Conservation (phyloP, 1,139 yeast genomes). For the Yarrowia galli region DNA sequence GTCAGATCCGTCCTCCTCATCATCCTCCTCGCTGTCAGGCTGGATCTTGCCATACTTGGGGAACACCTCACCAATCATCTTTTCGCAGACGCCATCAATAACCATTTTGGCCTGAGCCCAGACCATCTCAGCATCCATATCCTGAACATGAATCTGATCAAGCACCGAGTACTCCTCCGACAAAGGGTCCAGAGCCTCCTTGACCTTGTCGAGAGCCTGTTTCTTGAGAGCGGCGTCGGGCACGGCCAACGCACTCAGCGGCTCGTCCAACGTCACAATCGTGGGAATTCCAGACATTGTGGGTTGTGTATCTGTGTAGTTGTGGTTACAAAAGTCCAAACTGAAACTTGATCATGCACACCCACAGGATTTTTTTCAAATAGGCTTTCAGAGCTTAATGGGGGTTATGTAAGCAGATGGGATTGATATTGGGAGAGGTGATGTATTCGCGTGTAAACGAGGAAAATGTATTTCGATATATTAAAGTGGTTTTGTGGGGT, state of each 20-base stretch:
- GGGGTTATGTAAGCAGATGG: background rate
- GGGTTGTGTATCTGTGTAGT: conserved; percentile 48
- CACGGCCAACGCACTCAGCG: conserved; percentile 39
- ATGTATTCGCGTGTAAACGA: no score
- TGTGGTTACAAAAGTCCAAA: background rate
- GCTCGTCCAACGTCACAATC: conserved; percentile 54
- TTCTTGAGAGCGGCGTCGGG: conserved; percentile 42
- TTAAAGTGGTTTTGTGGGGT: no score
- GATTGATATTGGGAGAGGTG: background rate
- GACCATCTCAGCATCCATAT: conserved; percentile 87
- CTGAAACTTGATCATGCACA: conserved; percentile 19
- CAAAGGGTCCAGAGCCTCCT: conserved; percentile 69
- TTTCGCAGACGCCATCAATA: conserved; percentile 70
- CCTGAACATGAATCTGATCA: conserved; percentile 84
- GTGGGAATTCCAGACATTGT: conserved; percentile 57
- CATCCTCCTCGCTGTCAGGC: conserved; percentile 53
- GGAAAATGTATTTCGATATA: background rate
- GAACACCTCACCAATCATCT: conserved; percentile 54
- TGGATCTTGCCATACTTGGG: conserved; percentile 41
- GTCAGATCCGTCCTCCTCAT: conserved; percentile 49
- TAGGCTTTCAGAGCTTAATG: background rate
- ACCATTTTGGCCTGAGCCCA: conserved; percentile 93
- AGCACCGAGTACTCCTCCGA: conserved; percentile 69
- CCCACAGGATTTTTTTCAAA: conserved; percentile 11
- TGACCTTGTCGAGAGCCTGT: conserved; percentile 56